Percentiles rank a stretch among this genome's conserved stretches.
Evolutionary conservation across 2,329 filamentous ascomycete species (phyloP).

Genomic region (Escovopsis sp.): DNA sequence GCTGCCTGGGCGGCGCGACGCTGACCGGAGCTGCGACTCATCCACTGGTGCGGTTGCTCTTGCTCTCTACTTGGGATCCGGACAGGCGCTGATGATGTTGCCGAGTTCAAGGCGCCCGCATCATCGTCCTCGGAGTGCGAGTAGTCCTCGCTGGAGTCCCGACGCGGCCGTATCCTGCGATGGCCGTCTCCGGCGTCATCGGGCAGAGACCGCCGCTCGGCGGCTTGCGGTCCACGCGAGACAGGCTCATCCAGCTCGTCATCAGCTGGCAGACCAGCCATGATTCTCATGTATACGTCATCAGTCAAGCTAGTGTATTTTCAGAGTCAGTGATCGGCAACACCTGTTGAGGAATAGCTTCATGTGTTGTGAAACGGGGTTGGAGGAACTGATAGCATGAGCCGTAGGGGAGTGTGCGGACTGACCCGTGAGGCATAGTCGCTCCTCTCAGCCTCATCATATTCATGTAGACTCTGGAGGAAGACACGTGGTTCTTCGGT

Average conservation of each 20-base stretch:
- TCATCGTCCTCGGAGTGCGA: not conserved
- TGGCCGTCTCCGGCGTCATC: conserved; percentile 14
- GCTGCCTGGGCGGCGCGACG: conserved; percentile 1
- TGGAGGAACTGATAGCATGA: not conserved
- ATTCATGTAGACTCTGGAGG: conserved; percentile 16
- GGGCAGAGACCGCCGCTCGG: conserved; percentile 15
- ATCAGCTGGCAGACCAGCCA: conserved; percentile 5
- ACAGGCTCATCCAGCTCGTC: conserved; percentile 7
- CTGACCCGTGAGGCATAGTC: conserved; percentile 5
- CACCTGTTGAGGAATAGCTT: too few relatives aligned
- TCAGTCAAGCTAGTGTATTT: conserved; percentile 8
- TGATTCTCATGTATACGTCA: conserved; percentile 10
- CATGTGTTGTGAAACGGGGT: not conserved
- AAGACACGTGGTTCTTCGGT: conserved; percentile 10
- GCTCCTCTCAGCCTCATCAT: conserved; percentile 17
- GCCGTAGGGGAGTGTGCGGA: conserved; percentile 10
- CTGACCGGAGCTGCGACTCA: not conserved
- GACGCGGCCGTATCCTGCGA: conserved; percentile 16
- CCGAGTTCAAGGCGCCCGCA: not conserved
- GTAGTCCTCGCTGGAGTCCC: conserved; percentile 5
- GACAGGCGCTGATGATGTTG: not conserved
- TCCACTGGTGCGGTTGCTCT: conserved; percentile 1
- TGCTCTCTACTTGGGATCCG: conserved; percentile 2
- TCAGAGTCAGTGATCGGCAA: too few relatives aligned
- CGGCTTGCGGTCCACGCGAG: conserved; percentile 5